Conservation (phyloP, 225 moss, liverwort and hornwort genomes). For the Sphagnum contortum region DNA sequence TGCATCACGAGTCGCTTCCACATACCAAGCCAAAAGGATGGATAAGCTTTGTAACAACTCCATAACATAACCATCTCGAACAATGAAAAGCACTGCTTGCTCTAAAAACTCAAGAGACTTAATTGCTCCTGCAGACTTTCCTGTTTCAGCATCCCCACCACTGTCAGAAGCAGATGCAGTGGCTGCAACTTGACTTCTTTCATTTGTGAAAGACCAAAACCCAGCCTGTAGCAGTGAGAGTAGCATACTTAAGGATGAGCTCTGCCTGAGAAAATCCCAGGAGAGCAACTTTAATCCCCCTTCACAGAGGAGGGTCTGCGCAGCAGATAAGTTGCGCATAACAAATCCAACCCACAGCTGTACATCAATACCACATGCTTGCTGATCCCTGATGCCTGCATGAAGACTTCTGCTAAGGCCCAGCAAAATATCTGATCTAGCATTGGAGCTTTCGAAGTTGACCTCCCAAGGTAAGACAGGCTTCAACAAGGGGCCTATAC, state of each 20-base stretch:
- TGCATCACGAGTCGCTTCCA: conserved; percentile 54
- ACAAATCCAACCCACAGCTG: conserved; percentile 57
- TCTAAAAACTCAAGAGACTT: conserved; percentile 28
- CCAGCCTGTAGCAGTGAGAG: conserved; percentile 82
- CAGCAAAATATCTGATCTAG: conserved; percentile 67
- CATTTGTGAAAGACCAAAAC: conserved; percentile 15
- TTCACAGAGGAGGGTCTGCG: conserved; percentile 46
- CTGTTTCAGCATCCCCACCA: background rate
- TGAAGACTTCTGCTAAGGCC: conserved; percentile 68
- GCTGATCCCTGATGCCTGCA: conserved; percentile 18
- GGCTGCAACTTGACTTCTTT: conserved; percentile 2
- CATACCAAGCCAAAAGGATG: conserved; percentile 57
- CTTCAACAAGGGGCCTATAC: conserved; percentile 55
- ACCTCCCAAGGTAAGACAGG: conserved; percentile 47
- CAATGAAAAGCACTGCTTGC: conserved; percentile 21
- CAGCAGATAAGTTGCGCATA: conserved; percentile 39
- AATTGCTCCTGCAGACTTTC: conserved; percentile 1
- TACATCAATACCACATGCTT: conserved; percentile 32
- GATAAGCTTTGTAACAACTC: conserved; percentile 54
- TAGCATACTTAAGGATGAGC: conserved; percentile 64
- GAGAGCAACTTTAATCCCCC: conserved; percentile 50
- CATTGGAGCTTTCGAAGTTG: conserved; percentile 26
- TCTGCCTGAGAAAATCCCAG: conserved; percentile 85
- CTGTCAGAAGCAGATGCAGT: too few species aligned
- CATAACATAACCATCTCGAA: conserved; percentile 36